These are phyloP conservation scores for Opeltia flavorubescens DNA, from an alignment of 495 filamentous ascomycete genomes.

Conservation along the genomic window DNA sequence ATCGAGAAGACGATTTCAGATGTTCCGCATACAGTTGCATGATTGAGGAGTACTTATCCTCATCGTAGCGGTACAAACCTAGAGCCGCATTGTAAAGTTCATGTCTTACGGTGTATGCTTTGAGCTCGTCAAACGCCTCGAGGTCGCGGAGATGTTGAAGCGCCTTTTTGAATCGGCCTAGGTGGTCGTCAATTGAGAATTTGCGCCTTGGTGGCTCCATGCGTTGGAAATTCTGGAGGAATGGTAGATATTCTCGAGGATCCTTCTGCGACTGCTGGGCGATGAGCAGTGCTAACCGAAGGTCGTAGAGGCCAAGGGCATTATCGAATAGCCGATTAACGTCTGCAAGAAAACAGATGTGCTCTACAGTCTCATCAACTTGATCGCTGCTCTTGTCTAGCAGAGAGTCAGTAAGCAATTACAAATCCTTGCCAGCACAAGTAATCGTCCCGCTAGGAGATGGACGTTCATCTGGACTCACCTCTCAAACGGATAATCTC, in stretches of 20 bases:
- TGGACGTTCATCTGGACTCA: slow-evolving; percentile 16
- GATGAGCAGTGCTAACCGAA: slow-evolving; percentile 78
- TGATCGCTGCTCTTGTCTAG: slow-evolving; percentile 27
- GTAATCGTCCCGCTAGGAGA: too few species aligned
- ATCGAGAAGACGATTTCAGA: slow-evolving; percentile 56
- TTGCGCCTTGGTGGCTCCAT: slow-evolving; percentile 51
- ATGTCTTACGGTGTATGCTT: slow-evolving; percentile 62
- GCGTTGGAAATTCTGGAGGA: slow-evolving; percentile 72
- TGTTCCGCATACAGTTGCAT: slow-evolving; percentile 65
- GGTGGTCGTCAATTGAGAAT: slow-evolving; percentile 79
- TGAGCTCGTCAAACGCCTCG: slow-evolving; percentile 56
- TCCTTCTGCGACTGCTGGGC: slow-evolving; percentile 95
- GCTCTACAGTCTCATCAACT: slow-evolving; percentile 52
- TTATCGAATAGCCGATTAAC: slow-evolving; percentile 86
- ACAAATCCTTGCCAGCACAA: too few species aligned
- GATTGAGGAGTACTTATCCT: slow-evolving; percentile 42
- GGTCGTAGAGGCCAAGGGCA: slow-evolving; percentile 77
- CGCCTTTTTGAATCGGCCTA: slow-evolving; percentile 63
- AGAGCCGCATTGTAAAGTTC: slow-evolving; percentile 65
- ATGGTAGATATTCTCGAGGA: slow-evolving; percentile 89
- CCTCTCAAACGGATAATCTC: slow-evolving; percentile 62
- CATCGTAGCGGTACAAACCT: slow-evolving; percentile 69
- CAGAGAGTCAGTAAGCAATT: slow-evolving; percentile 50
- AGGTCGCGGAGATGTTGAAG: slow-evolving; percentile 57
- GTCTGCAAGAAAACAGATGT: slow-evolving; percentile 93